Conservation (phyloP, 305 asterid species). For the Fraxinus velutina region DNA sequence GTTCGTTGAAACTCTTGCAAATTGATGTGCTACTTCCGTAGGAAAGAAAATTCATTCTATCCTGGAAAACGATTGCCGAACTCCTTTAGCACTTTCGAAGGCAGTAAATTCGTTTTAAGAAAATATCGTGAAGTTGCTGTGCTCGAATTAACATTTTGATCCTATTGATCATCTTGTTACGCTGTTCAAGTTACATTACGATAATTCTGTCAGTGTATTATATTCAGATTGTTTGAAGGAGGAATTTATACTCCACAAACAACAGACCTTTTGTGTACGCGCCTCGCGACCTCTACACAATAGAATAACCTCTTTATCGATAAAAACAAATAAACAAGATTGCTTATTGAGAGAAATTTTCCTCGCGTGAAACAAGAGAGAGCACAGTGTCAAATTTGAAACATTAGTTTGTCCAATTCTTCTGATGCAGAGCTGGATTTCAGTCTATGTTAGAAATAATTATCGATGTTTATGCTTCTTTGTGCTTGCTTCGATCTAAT, state of each 20-base stretch:
- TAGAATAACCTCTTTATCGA: neutral
- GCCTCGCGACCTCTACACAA: neutral
- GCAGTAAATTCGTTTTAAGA: neutral
- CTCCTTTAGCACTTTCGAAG: neutral
- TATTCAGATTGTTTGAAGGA: neutral
- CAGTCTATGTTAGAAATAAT: neutral
- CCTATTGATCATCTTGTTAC: neutral
- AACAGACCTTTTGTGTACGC: neutral
- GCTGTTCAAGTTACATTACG: neutral
- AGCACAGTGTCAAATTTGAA: neutral
- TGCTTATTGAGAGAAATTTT: neutral
- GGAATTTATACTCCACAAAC: neutral
- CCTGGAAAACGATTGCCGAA: neutral
- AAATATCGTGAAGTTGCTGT: neutral
- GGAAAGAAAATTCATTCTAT: too few relatives aligned
- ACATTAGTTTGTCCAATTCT: neutral
- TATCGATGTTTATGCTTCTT: neutral
- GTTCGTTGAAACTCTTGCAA: too few relatives aligned
- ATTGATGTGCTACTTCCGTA: too few relatives aligned
- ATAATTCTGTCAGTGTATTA: neutral
- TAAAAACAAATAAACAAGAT: neutral
- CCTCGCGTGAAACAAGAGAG: neutral
- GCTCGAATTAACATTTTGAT: neutral
- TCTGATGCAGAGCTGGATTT: neutral
- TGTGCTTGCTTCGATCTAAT: conserved; percentile 16